Conservation (phyloP, 345 rosid species). For the Diplotaxis tenuifolia region DNA sequence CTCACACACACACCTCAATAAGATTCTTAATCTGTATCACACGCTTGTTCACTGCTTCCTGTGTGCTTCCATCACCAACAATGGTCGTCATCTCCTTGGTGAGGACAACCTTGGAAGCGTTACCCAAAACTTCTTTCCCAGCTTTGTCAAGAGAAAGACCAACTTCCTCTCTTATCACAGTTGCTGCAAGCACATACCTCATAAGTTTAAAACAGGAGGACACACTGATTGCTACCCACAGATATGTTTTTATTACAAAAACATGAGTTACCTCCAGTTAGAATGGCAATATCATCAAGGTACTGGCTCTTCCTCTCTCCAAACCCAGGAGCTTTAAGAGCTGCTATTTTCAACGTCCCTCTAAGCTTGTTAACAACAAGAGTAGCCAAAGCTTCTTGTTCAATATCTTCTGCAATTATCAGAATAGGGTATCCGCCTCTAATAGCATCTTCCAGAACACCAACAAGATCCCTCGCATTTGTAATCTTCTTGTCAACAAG, state of each 20-base stretch:
- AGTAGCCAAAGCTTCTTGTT: conserved; percentile 97
- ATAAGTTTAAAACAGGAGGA: neutral
- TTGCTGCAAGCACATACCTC: conserved; percentile 43
- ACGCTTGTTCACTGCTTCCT: conserved; percentile 84
- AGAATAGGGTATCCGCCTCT: conserved; percentile 68
- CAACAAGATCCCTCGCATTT: conserved; percentile 88
- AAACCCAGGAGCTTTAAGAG: conserved; percentile 92
- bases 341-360: conserved; percentile 91
- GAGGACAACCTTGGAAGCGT: conserved; percentile 85
- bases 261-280: conserved; percentile 58
- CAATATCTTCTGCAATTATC: conserved; percentile 89
- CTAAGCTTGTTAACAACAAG: conserved; percentile 92
- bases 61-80: conserved; percentile 96
- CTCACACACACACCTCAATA: conserved; percentile 63
- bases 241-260: neutral
- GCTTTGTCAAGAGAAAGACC: conserved; percentile 94
- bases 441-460: conserved; percentile 85
- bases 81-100: conserved; percentile 87
- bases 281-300: conserved; percentile 91
- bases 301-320: conserved; percentile 95
- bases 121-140: conserved; percentile 80
- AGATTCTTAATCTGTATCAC: conserved; percentile 86
- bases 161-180: conserved; percentile 88
- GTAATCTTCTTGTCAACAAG: conserved; percentile 94
- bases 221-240: neutral